Evolutionary conservation across 192 early-diverging fungal species (phyloP).

Genomic region (Polychytrium aggregatum): DNA sequence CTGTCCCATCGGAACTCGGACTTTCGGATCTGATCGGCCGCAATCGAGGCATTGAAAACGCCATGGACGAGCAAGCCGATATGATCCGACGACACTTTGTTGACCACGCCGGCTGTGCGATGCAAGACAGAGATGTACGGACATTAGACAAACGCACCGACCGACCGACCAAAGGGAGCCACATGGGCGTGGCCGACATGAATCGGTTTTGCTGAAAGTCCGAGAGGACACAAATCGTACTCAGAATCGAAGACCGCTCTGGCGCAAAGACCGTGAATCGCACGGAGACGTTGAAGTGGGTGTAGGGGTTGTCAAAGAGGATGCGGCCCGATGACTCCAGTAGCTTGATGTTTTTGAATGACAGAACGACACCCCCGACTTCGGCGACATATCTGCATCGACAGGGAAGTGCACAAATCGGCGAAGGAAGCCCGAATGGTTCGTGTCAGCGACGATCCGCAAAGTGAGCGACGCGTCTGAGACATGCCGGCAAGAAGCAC

Average conservation of each 20-base stretch:
- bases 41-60: slow-evolving; percentile 92
- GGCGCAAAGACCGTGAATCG: slow-evolving; percentile 73
- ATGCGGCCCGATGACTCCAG: slow-evolving; percentile 51
- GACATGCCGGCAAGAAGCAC: no score
- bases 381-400: slow-evolving; percentile 67
- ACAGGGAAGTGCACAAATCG: no score
- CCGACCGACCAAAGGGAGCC: neutral
- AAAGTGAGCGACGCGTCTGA: neutral
- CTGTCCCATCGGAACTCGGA: slow-evolving; percentile 60
- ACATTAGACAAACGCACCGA: neutral
- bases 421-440: no score
- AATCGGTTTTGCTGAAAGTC: neutral
- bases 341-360: slow-evolving; percentile 60
- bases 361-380: slow-evolving; percentile 74
- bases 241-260: slow-evolving; percentile 40
- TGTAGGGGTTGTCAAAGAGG: slow-evolving; percentile 72
- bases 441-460: neutral
- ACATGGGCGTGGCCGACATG: neutral
- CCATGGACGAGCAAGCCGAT: slow-evolving; percentile 88
- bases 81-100: slow-evolving; percentile 87
- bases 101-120: slow-evolving; percentile 63
- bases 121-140: neutral
- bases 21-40: slow-evolving; percentile 65
- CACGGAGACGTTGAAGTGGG: slow-evolving; percentile 61
- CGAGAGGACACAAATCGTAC: slow-evolving; percentile 21